Evolutionary conservation across 2,329 filamentous ascomycete genomes (phyloP).

Genomic region (Fusarium sp.): DNA sequence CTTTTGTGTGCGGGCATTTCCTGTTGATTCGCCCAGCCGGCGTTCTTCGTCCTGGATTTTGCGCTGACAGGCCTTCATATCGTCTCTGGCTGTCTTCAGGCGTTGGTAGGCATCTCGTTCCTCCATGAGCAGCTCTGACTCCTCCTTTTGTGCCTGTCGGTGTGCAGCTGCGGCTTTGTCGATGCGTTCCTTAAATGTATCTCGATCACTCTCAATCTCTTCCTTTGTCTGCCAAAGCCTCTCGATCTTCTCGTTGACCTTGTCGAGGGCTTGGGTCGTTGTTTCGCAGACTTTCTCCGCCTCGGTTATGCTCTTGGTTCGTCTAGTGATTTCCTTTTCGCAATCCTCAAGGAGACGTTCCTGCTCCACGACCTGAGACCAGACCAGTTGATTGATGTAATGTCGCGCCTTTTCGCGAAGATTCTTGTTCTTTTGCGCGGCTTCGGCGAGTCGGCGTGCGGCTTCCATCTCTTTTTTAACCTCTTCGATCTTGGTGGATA

Average conservation of each 20-base stretch:
- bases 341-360: constrained; percentile 65
- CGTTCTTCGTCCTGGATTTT: constrained; percentile 67
- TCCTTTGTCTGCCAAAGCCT: constrained; percentile 55
- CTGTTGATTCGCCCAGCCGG: constrained; percentile 75
- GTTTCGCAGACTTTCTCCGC: constrained; percentile 49
- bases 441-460: constrained; percentile 72
- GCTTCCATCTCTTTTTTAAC: constrained; percentile 62
- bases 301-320: constrained; percentile 44
- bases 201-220: constrained; percentile 59
- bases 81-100: constrained; percentile 64
- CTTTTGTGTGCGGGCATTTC: constrained; percentile 74
- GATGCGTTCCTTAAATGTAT: constrained; percentile 58
- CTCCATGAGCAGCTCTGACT: constrained; percentile 67
- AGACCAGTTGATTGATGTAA: constrained; percentile 78
- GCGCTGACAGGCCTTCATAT: constrained; percentile 58
- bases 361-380: constrained; percentile 85
- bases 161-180: constrained; percentile 62
- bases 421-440: constrained; percentile 73
- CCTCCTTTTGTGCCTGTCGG: constrained; percentile 64
- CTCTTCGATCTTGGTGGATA: constrained; percentile 49
- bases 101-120: constrained; percentile 73
- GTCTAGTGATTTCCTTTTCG: constrained; percentile 45
- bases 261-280: constrained; percentile 62
- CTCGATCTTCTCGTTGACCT: constrained; percentile 59
- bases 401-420: constrained; percentile 71